Evolutionary conservation across 768 basidiomycete species (phyloP).

Genomic region (Stropharia rugosoannulata): DNA sequence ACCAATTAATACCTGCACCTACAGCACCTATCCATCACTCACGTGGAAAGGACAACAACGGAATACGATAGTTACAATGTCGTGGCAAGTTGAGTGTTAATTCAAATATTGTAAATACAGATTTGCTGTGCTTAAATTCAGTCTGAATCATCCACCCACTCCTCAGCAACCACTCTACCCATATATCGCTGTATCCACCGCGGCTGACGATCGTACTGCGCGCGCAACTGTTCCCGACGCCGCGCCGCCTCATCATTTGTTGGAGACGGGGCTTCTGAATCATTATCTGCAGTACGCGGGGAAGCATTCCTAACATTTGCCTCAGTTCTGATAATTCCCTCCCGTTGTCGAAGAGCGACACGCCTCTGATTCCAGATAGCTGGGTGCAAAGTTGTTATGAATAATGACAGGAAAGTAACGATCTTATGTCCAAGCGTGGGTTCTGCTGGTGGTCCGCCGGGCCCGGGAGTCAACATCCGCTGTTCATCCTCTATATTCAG

Average conservation of each 20-base stretch:
- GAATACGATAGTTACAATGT: neutral
- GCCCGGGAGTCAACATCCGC: slow-evolving; percentile 36
- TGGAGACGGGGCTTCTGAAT: slow-evolving; percentile 25
- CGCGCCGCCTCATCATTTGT: slow-evolving; percentile 29
- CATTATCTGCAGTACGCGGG: slow-evolving; percentile 18
- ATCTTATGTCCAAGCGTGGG: slow-evolving; percentile 51
- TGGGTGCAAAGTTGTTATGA: slow-evolving; percentile 66
- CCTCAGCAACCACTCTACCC: slow-evolving; percentile 59
- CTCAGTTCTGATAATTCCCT: slow-evolving; percentile 68
- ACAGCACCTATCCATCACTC: slow-evolving; percentile 2
- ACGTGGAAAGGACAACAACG: slow-evolving; percentile 3
- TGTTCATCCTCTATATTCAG: slow-evolving; percentile 60
- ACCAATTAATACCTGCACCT: neutral
- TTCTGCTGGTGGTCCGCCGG: slow-evolving; percentile 31
- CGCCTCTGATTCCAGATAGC: slow-evolving; percentile 74
- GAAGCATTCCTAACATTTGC: slow-evolving; percentile 43
- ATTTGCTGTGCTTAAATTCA: slow-evolving; percentile 25
- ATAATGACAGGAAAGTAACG: slow-evolving; percentile 52
- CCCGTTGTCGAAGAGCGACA: slow-evolving; percentile 54
- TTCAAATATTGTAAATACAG: slow-evolving; percentile 3
- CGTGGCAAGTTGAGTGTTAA: neutral
- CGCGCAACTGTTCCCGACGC: slow-evolving; percentile 43
- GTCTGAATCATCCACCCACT: slow-evolving; percentile 70
- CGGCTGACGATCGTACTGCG: slow-evolving; percentile 51
- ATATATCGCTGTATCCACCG: slow-evolving; percentile 66